A percentile compares a stretch with the other conserved stretches of the same genome.
These are phyloP conservation scores for Fusarium redolens DNA, from an alignment of 2,329 filamentous ascomycete genomes.

Conservation along the genomic window DNA sequence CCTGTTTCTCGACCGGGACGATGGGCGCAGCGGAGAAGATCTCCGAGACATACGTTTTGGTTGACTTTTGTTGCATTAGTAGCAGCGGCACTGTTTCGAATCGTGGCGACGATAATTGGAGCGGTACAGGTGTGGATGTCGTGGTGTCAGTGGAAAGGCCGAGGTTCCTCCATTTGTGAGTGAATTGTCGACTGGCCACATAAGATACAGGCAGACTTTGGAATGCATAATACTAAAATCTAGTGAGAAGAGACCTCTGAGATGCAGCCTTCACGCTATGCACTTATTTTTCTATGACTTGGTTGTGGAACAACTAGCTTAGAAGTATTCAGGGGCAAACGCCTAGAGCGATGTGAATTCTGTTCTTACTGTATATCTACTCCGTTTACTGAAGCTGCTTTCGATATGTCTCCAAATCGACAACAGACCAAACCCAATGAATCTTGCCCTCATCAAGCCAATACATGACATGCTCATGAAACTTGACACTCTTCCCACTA, in stretches of 20 bases:
- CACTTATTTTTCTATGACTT: not conserved
- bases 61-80: not conserved
- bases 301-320: not conserved
- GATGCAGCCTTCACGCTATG: not conserved
- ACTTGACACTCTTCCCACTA: constrained; percentile 4
- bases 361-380: not conserved
- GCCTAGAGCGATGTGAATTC: too few relatives aligned
- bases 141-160: not conserved
- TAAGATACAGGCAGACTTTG: too few relatives aligned
- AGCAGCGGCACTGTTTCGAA: not conserved
- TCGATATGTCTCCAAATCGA: constrained; percentile 24
- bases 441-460: constrained; percentile 17
- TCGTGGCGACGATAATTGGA: not conserved
- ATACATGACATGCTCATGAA: constrained; percentile 38
- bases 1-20: not conserved
- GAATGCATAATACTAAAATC: not conserved
- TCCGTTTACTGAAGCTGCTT: not conserved
- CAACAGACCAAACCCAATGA: constrained; percentile 29
- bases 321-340: not conserved
- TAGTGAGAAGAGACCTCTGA: too few relatives aligned
- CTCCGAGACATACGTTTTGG: not conserved
- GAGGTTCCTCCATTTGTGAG: not conserved
- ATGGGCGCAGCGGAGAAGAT: not conserved
- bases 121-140: not conserved
- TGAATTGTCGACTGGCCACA: not conserved